Evolutionary conservation across 192 early-diverging fungal species (phyloP), one percentile per base, ranked within the genome.

Genomic region (Backusella australiensis): DNA sequence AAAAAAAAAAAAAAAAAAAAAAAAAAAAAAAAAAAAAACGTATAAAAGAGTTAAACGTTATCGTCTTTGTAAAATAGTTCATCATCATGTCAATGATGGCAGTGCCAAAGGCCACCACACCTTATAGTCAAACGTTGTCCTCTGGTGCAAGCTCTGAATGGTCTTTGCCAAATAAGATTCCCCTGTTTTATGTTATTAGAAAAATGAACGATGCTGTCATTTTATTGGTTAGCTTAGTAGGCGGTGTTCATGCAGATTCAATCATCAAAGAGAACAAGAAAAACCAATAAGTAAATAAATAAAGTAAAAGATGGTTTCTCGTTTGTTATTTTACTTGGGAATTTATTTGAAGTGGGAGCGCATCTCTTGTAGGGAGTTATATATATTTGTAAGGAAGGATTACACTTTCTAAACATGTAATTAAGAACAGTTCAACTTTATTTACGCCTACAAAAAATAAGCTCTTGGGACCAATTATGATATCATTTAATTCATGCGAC

Each of bases 1-100:
- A 42, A 12, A 38, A 3, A 53, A 21, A 34, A 1, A 36, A 1
- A 56, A 3, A 35, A 39, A 29, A 1, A 0, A 32, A 63, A 39
- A n/a, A 12, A 38, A 3, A 53, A 21, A 34, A 1, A 36, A 1
- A 56, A 3, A 35, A 39, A 29, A 1, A 1, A 32, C 1, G 29
- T 32, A 32, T 32, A 32, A 34, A 17, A 14, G 0, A 11, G 34
- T 6, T 17, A 34, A 23, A 8, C 3, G 34, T 19, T 68, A 42
- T 67, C 29, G 29, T 32, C 29, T 36, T 53, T 71, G 34, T 74
- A 29, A 26, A 39, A 32, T 41, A 81, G 80, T 81, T 70, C 34
- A 63, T 81, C 9, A 77, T 81, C 32, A 81, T 81, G 80, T 69
- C 80, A 21, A 75, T 73, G 26, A 78, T 77, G 69, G 80, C 80